Base-by-base conservation (phyloP, 306 rosid species). In the Lablab purpureus region DNA sequence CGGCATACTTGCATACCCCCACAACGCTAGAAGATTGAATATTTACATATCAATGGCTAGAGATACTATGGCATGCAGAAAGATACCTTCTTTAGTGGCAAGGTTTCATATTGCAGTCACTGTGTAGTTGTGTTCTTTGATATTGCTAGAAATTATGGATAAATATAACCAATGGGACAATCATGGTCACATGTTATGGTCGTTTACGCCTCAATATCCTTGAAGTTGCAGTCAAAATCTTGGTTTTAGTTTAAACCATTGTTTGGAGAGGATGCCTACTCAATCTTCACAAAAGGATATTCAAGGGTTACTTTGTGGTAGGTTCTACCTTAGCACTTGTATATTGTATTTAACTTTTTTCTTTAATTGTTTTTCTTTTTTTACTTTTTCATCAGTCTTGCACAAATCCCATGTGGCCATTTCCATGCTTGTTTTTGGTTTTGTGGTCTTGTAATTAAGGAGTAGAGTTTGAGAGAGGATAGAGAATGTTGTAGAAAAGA, bases 371-470 rank as follows among this genome's bases (percentile, higher is more conserved):
- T 9, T 7, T 5, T 34, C 1, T 50, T 6, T 5, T 58, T 50
- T 59, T 37, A 0, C 3, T 46, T 10, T 5, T 1, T 60, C n/a
- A n/a, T 15, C 59, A 46, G 71, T 10, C 27, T 56, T 28, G 43
- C 58, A 32, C 21, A 40, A 54, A 73, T 55, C 75, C 84, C 82
- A 88, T 88, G 88, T 78, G 58, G 73, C 85, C 80, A 88, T 90
- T 90, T 92, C 88, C 90, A 88, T 87, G 87, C 83, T 86, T 90
- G 94, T 88, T 89, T 90, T 87, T 84, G 66, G 82, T 59, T 17
- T 50, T 52, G 21, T 10, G 19, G 58, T 49, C 25, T 52, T 43
- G 22, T 13, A 58, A 73, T 76, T 58, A 75, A 70, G 76, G 49
- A 18, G 27, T 43, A 52, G 36, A 25, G 69, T 40, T 65, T 59